Evolutionary conservation across 2,329 filamentous ascomycete genomes (phyloP), one percentile per base, ranked within the genome.

Genomic region (Ramularia endophylla): DNA sequence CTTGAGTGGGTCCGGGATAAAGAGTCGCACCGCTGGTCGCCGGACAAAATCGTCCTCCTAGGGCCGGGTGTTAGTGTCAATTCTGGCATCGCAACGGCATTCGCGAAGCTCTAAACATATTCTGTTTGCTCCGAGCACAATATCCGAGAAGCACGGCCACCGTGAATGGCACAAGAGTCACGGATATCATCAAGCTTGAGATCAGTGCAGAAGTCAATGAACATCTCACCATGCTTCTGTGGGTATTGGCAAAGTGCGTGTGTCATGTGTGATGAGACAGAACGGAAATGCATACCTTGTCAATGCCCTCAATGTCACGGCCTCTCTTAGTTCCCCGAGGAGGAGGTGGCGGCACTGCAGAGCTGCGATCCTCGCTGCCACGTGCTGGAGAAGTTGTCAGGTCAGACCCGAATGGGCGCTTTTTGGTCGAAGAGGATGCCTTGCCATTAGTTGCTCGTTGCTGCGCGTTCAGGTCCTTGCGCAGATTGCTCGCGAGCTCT

Each of bases 1-100:
- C 69, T 97, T 95, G 52, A 98, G 74, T 51, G 85, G 80, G 60
- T 97, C 92, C 0, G 92, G 88, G 50, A 97, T 81, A 36, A 82
- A 75, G 30, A 98, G 77, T 55, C 87, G 86, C 57, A 98, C 83
- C 13, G 87, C 87, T 15, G 90, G 89, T 43, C 88, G 81, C 48
- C 77, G 75, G 59, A 88, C 80, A 62, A 95, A 98, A 4, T 76
- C 72, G 47, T 97, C 92, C 70, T 97, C 92, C 89, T 97, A 65
- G 5, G 15, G n/a, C n/a, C 3, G n/a, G 16, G 9, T 22, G 43
- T 52, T 36, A 50, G 46, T 35, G 18, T 28, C 18, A 25, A 11
- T 25, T 25, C 22, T 11, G 22, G 22, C 22, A 11, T 25, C 11
- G 22, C 22, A 11, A 11, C 11, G 22, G 22, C 22, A 25, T 25